A percentile compares a stretch with the other conserved stretches of the same genome.
These are phyloP conservation scores for Oryza nivara DNA, from an alignment of 176 grass and related monocot species.

Conservation along the genomic window DNA sequence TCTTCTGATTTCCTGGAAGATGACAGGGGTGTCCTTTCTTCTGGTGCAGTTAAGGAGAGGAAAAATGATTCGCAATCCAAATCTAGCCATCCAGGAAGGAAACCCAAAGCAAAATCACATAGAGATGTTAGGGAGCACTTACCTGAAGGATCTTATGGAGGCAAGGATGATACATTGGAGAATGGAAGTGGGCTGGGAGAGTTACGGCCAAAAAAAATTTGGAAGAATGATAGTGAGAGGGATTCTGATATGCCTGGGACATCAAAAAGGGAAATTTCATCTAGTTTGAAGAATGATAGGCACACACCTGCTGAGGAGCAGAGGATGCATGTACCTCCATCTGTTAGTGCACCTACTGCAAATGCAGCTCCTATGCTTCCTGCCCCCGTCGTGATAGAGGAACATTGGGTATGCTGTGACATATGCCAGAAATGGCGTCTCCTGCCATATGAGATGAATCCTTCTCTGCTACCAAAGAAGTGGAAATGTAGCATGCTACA, in stretches of 20 bases:
- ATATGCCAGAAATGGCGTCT: conserved; percentile 96
- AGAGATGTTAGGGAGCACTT: conserved; percentile 47
- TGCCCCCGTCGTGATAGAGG: conserved; percentile 71
- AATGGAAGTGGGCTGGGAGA: conserved; percentile 57
- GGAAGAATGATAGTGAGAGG: conserved; percentile 60
- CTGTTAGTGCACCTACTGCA: conserved; percentile 49
- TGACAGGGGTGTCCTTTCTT: conserved; percentile 46
- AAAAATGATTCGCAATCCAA: conserved; percentile 58
- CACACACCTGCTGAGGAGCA: conserved; percentile 41
- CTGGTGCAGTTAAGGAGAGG: conserved; percentile 57
- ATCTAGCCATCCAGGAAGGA: conserved; percentile 58
- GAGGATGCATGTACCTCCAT: conserved; percentile 59
- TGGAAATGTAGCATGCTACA: conserved; percentile 92
- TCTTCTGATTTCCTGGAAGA: conserved; percentile 58
- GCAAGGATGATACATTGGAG: conserved; percentile 47
- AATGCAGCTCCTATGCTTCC: conserved; percentile 47
- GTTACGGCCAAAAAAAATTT: conserved; percentile 40
- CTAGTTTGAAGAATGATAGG: conserved; percentile 57
- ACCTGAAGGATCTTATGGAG: conserved; percentile 43
- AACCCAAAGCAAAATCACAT: conserved; percentile 61
- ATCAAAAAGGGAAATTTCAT: conserved; percentile 56
- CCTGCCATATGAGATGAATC: conserved; percentile 78
- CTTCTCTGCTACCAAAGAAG: conserved; percentile 70
- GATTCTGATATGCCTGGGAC: conserved; percentile 51
- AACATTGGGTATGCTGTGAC: conserved; percentile 96